A percentile compares a stretch with the other conserved stretches of the same genome.
Conservation (phyloP, 164 flowering plant species). For the Kingdonia uniflora region DNA sequence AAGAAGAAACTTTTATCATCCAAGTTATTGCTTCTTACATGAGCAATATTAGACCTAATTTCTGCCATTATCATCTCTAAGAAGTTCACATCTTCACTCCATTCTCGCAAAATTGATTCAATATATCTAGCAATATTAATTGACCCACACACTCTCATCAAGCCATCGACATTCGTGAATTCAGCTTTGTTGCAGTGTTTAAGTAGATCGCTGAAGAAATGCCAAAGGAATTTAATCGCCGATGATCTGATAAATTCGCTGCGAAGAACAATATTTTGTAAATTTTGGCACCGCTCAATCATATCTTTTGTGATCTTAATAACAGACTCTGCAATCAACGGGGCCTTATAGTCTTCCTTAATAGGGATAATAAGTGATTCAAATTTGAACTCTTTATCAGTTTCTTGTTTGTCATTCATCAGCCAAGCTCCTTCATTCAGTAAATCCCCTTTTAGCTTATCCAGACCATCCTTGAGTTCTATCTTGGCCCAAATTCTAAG, state of each 20-base stretch:
- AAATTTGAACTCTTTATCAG: slow-evolving; percentile 8
- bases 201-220: slow-evolving; percentile 29
- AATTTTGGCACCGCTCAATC: slow-evolving; percentile 38
- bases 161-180: slow-evolving; percentile 12
- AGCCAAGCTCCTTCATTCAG: slow-evolving; percentile 41
- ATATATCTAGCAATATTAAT: slow-evolving; percentile 52
- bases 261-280: slow-evolving; percentile 24
- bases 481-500: slow-evolving; percentile 56
- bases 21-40: not conserved
- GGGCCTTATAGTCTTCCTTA: slow-evolving; percentile 45
- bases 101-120: slow-evolving; percentile 40
- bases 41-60: slow-evolving; percentile 8
- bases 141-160: slow-evolving; percentile 23
- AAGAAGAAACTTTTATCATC: slow-evolving; percentile 28
- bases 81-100: slow-evolving; percentile 48
- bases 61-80: slow-evolving; percentile 45
- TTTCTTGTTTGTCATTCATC: slow-evolving; percentile 4
- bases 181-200: slow-evolving; percentile 24
- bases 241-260: slow-evolving; percentile 38
- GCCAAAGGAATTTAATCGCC: slow-evolving; percentile 33
- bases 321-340: slow-evolving; percentile 34
- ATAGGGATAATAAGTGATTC: slow-evolving; percentile 25
- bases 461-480: slow-evolving; percentile 47
- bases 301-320: slow-evolving; percentile 30
- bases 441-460: slow-evolving; percentile 39